These are phyloP conservation scores for Vanrija humicola DNA, from an alignment of 1,284 basidiomycete genomes.

Conservation along the genomic window DNA sequence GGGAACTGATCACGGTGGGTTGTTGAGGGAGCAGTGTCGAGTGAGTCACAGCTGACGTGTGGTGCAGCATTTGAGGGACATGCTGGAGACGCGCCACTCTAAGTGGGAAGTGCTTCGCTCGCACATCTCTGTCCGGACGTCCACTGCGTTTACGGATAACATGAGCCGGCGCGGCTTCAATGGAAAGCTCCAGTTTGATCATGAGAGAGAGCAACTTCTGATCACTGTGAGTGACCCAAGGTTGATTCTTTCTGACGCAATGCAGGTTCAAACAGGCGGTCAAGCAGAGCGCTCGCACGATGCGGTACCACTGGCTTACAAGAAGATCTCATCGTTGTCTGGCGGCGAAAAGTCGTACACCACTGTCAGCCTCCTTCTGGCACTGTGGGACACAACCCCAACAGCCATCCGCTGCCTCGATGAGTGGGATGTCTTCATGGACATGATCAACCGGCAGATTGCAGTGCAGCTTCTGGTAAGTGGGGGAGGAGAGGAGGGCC, in stretches of 20 bases:
- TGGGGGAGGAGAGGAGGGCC: conserved; percentile 5
- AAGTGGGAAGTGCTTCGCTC: conserved; percentile 84
- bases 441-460: conserved; percentile 84
- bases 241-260: not conserved
- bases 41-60: not conserved
- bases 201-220: conserved; percentile 61
- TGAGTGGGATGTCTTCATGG: conserved; percentile 90
- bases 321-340: conserved; percentile 60
- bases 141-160: conserved; percentile 73
- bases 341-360: conserved; percentile 98
- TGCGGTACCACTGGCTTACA: conserved; percentile 49
- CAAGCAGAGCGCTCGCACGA: not conserved
- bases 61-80: conserved; percentile 6
- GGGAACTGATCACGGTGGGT: not conserved
- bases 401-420: conserved; percentile 93
- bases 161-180: conserved; percentile 80
- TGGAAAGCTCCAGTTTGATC: conserved; percentile 74
- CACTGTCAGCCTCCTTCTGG: conserved; percentile 86
- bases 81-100: conserved; percentile 55
- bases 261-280: not conserved
- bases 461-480: conserved; percentile 87
- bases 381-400: conserved; percentile 91
- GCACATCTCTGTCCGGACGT: conserved; percentile 79
- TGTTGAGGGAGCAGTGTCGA: too few relatives aligned
- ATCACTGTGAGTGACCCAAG: conserved; percentile 57